Evolutionary conservation across 176 grass and related monocot species (phyloP).

Genomic region (Ensete glaucum): DNA sequence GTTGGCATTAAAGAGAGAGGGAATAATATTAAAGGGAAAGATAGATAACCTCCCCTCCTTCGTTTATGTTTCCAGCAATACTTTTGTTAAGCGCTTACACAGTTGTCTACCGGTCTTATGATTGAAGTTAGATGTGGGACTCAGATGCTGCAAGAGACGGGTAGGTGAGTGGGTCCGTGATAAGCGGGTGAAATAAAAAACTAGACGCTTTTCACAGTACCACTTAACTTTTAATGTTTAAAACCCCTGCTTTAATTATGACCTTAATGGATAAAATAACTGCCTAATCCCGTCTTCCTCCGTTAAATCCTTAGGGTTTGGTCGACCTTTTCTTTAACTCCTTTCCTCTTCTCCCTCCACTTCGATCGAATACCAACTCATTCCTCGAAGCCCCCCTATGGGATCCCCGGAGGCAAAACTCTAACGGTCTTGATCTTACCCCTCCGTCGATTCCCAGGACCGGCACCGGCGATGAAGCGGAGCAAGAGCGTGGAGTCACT

Average conservation of each 20-base stretch:
- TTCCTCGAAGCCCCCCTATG: neutral
- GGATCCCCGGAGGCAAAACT: neutral
- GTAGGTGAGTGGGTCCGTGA: too few species aligned
- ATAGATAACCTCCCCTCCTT: too few species aligned
- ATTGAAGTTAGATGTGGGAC: too few species aligned
- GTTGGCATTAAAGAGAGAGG: too few species aligned
- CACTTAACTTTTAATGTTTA: neutral
- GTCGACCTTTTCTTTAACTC: neutral
- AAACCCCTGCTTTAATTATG: neutral
- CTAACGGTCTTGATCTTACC: neutral
- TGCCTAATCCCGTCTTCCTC: neutral
- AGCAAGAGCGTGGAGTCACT: conserved; percentile 5
- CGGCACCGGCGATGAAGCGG: neutral
- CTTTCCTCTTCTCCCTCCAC: neutral
- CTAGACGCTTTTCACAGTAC: too few species aligned
- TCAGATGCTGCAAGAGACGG: too few species aligned
- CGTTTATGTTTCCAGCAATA: too few species aligned
- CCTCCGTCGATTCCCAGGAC: neutral
- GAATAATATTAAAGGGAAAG: too few species aligned
- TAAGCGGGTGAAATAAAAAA: neutral
- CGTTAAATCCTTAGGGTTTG: neutral
- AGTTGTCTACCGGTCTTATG: too few species aligned
- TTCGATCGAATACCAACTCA: neutral
- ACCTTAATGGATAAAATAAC: neutral
- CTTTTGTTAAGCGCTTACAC: too few species aligned